Percentiles rank a stretch among this genome's conserved stretches.
Evolutionary conservation across 306 rosid species (phyloP).

Genomic region (Sindora glabra): DNA sequence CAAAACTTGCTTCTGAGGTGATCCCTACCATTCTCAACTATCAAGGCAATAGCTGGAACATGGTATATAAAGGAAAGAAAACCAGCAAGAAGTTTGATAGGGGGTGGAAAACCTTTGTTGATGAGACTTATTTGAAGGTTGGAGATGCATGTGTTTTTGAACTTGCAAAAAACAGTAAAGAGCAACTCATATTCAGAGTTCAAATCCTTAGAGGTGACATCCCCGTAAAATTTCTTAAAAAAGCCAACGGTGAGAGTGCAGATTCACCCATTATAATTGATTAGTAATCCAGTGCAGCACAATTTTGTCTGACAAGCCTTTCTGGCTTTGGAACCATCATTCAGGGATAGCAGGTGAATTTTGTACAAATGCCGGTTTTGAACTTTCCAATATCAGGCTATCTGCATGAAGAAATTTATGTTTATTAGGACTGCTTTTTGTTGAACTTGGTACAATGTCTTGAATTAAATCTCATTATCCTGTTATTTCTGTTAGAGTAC

Average conservation of each 20-base stretch:
- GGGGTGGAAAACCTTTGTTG: slow-evolving; percentile 37
- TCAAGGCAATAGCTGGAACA: slow-evolving; percentile 34
- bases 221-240: slow-evolving; percentile 25
- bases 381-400: too few species aligned
- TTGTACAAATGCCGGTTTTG: too few species aligned
- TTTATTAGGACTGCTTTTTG: too few species aligned
- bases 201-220: slow-evolving; percentile 70
- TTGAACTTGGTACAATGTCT: too few species aligned
- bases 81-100: neutral
- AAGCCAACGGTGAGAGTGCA: slow-evolving; percentile 13
- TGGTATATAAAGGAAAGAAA: slow-evolving; percentile 21
- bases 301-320: neutral
- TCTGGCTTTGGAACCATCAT: neutral
- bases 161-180: slow-evolving; percentile 19
- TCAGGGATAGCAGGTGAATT: too few species aligned
- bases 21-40: slow-evolving; percentile 22
- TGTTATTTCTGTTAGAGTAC: too few species aligned
- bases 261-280: slow-evolving; percentile 26
- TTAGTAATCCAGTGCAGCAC: slow-evolving; percentile 4
- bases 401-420: too few species aligned
- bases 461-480: too few species aligned
- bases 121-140: slow-evolving; percentile 37
- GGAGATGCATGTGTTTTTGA: slow-evolving; percentile 68
- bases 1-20: slow-evolving; percentile 20
- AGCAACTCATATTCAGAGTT: slow-evolving; percentile 29